These are phyloP conservation scores for Raphanus hybrid DNA, from an alignment of 441 rosid genomes.

Conservation along the genomic window DNA sequence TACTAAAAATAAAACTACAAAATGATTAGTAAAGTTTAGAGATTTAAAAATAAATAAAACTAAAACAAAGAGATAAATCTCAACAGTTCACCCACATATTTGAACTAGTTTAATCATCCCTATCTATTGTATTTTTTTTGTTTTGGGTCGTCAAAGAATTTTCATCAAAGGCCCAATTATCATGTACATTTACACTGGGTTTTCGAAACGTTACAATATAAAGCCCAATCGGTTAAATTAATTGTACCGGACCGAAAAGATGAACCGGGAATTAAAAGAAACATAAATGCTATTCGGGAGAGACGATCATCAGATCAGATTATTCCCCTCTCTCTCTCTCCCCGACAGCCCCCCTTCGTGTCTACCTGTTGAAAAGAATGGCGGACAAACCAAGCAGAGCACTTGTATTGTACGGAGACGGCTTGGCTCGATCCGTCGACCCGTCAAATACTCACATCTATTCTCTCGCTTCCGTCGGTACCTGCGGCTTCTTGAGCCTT, in stretches of 20 bases:
- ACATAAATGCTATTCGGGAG: neutral
- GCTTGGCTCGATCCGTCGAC: constrained; percentile 62
- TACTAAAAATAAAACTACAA: too few species aligned
- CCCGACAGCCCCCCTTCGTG: neutral
- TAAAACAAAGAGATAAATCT: too few species aligned
- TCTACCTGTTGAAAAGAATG: constrained; percentile 48
- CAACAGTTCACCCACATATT: too few species aligned
- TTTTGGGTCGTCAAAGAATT: neutral
- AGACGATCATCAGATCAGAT: neutral
- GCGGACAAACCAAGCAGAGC: constrained; percentile 96
- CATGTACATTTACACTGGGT: neutral
- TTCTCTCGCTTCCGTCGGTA: constrained; percentile 73
- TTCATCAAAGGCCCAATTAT: neutral
- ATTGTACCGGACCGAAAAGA: neutral
- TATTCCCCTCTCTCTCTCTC: constrained; percentile 4
- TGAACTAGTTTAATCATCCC: neutral
- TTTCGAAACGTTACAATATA: neutral
- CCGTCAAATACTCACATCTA: constrained; percentile 64
- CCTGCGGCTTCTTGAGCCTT: constrained; percentile 81
- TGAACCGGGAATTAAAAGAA: neutral
- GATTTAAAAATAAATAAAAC: too few species aligned
- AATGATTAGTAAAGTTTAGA: too few species aligned
- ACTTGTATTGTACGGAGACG: constrained; percentile 79
- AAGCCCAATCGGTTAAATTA: neutral
- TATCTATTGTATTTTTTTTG: neutral